Evolutionary conservation across 2,329 filamentous ascomycete species (phyloP).

Genomic region (Aureobasidium lini): DNA sequence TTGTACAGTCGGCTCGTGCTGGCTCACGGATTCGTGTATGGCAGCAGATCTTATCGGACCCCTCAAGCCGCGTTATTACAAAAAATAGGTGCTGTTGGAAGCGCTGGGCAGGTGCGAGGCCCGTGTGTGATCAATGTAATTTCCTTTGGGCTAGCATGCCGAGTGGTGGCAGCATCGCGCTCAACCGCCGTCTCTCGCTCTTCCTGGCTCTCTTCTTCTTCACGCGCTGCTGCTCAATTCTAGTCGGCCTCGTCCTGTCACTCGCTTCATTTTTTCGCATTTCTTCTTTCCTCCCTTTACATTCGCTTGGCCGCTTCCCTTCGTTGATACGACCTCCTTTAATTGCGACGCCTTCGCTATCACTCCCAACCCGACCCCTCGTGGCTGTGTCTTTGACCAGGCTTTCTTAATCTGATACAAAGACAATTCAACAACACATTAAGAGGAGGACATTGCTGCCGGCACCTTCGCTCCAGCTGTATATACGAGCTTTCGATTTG

Average conservation of each 20-base stretch:
- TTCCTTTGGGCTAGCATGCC: slow-evolving; percentile 10
- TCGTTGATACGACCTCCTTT: neutral
- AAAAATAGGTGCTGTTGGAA: neutral
- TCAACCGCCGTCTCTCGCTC: slow-evolving; percentile 9
- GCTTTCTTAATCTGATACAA: slow-evolving; percentile 11
- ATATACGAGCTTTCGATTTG: slow-evolving; percentile 5
- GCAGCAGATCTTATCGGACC: neutral
- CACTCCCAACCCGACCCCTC: neutral
- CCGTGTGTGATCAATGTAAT: slow-evolving; percentile 5
- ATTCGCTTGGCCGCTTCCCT: neutral
- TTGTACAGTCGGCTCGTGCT: neutral
- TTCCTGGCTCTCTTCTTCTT: slow-evolving; percentile 6
- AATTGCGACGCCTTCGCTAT: neutral
- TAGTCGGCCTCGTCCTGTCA: slow-evolving; percentile 1
- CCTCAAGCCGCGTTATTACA: neutral
- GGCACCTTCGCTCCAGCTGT: slow-evolving; percentile 4
- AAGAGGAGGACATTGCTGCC: slow-evolving; percentile 2
- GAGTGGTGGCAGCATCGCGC: slow-evolving; percentile 3
- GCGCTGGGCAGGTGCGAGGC: slow-evolving; percentile 1
- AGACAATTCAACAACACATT: slow-evolving; percentile 1
- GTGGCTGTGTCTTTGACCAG: neutral
- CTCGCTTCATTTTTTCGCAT: slow-evolving; percentile 8
- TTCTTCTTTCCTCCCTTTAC: slow-evolving; percentile 7
- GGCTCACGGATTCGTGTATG: neutral
- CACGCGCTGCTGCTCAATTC: slow-evolving; percentile 6